Base-by-base conservation (phyloP, 352 stramenopile species). In the Discostella stelligera region DNA sequence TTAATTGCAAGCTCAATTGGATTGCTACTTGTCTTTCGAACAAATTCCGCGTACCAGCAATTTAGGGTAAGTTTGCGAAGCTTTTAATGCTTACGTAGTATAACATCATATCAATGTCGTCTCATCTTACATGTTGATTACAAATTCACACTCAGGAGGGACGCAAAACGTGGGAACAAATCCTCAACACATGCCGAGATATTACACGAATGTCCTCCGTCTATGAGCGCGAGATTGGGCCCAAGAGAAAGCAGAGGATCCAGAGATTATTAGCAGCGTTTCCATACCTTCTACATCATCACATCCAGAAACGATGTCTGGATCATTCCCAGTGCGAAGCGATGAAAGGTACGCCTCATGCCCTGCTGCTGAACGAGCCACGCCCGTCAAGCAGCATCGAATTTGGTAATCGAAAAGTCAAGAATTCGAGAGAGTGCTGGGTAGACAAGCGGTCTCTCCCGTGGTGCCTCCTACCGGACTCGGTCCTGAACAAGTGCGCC, bases 151-250 rank as follows among this genome's bases (percentile, higher is more conserved):
- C 88, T 75, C 83, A 91, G 88, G 91, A 95, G 59, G 91, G 91
- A 71, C 74, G 91, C 27, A 90, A 91, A 68, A 91, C 94, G 50
- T 95, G 91, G 91, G 87, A 94, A 69, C 78, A 84, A 46, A 79
- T 91, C 27, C 53, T 84, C 25, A 82, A 69, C 54, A 71, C 71
- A 32, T 79, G 59, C 48, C 68, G 86, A 6, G 84, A 90, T 66
- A 68, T 90, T 11, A 83, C 71, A 48, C 67, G 86, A 11, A 79
- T 91, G 72, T 69, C 66, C 16, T 79, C 58, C 3, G 49, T 91
- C 11, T 91, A 90, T 63, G 64, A 81, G 53, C 44, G 52, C 27
- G 73, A 91, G 14, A 58, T 91, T 5, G 83, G 83, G 53, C 23
- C 27, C 11, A 59, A 71, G 11, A 70, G 72, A 16, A 53, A 70